phyloP scores from a whole-genome alignment of 306 rosid species.

The Gleditsia sinensis region DNA sequence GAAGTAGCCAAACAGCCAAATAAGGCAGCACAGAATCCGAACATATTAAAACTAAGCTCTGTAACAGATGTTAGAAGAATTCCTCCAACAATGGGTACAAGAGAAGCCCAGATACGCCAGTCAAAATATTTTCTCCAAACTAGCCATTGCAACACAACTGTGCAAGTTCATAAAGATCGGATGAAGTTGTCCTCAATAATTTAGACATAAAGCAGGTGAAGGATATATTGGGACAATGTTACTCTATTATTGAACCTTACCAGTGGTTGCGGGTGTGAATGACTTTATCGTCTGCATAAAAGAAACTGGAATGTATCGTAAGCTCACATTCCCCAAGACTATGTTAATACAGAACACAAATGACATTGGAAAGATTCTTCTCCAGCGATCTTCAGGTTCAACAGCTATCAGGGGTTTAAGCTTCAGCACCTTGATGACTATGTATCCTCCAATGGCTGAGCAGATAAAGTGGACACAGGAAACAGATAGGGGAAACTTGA shows the following conservation, averaged over 20 bases:
- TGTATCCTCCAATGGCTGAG: slow-evolving; percentile 86
- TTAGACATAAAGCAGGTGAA: slow-evolving; percentile 8
- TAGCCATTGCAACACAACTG: slow-evolving; percentile 94
- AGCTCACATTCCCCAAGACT: slow-evolving; percentile 93
- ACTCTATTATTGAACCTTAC: slow-evolving; percentile 39
- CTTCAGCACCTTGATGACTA: slow-evolving; percentile 77
- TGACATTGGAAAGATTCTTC: slow-evolving; percentile 98
- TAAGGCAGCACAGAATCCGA: slow-evolving; percentile 97
- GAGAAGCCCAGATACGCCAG: slow-evolving; percentile 91
- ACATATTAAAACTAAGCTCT: slow-evolving; percentile 90
- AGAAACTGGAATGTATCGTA: slow-evolving; percentile 96
- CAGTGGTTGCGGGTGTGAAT: slow-evolving; percentile 98
- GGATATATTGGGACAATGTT: not conserved
- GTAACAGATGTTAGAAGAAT: slow-evolving; percentile 95
- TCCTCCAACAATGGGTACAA: slow-evolving; percentile 98
- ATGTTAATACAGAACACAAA: slow-evolving; percentile 95
- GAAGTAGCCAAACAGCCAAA: slow-evolving; percentile 98
- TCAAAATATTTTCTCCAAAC: slow-evolving; percentile 95
- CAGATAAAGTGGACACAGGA: slow-evolving; percentile 93
- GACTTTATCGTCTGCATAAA: slow-evolving; percentile 99
- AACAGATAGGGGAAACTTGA: slow-evolving; percentile 91
- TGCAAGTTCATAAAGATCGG: slow-evolving; percentile 41
- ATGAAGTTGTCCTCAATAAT: slow-evolving; percentile 22
- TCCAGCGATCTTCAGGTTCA: slow-evolving; percentile 92
- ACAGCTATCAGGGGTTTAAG: slow-evolving; percentile 86